Evolutionary conservation across 2,329 filamentous ascomycete genomes (phyloP), one percentile per base, ranked within the genome.

Genomic region (Ilyonectria sp.): DNA sequence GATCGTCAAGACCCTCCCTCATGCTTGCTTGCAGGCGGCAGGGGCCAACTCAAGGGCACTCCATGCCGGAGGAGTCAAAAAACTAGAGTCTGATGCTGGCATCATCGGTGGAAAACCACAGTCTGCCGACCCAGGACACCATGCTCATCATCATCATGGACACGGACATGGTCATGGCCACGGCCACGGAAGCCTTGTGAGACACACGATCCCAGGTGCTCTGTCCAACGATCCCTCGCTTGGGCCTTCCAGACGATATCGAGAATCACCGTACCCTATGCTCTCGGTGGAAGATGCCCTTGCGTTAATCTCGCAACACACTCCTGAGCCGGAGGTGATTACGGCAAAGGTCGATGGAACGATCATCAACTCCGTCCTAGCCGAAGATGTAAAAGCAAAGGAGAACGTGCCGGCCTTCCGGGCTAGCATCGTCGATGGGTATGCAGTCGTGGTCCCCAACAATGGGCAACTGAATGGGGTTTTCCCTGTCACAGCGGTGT

Each of bases 361-460:
- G 2, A 83, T 98, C 1, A 88, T 95, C 1, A 94, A 94, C 8
- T 89, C 88, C 9, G 91, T 98, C 1, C 84, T 99, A 2, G 94
- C 95, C 0, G 90, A 94, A 77, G 92, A 97, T 72, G 91, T 99
- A 26, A 88, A 85, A 44, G 94, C 96, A 0, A 82, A 83, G 4
- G 95, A 98, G 78, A 90, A 92, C 8, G 96, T 99, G 0, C 96
- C 96, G 0, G 96, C 95, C 0, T 99, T 97, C 82, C 87, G 94
- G 65, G 96, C 96, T 19, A 98, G 95, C 77, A 98, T 98, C 46
- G 96, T 99, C 1, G 96, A 99, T 79, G 96, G 96, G 1, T 99
- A 99, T 77, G 96, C 96, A 2, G 89, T 97, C 0, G 90, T 95
- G 43, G 91, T 90, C 6, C 86, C 87, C 60, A 82, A 83, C 33